Evolutionary conservation across 1,284 basidiomycete species (phyloP).

Genomic region (Stygiomarasmius scandens): DNA sequence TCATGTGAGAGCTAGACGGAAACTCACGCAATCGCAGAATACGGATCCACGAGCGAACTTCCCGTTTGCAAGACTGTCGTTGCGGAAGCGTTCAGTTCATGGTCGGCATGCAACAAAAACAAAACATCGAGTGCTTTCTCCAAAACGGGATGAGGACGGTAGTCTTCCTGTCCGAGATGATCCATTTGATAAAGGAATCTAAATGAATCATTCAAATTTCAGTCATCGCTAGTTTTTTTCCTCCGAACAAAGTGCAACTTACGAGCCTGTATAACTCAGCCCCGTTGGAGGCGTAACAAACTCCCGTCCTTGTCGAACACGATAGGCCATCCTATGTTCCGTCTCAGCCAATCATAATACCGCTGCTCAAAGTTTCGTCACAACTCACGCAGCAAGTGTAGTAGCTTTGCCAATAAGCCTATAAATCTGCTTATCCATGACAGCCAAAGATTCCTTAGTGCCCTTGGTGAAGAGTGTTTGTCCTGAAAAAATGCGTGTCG

Average conservation of each 20-base stretch:
- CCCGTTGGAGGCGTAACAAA: slow-evolving; percentile 86
- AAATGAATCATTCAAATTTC: neutral
- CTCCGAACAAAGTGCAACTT: slow-evolving; percentile 29
- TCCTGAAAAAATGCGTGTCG: slow-evolving; percentile 42
- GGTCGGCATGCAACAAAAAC: slow-evolving; percentile 87
- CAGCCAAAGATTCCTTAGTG: slow-evolving; percentile 63
- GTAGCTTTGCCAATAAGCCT: slow-evolving; percentile 86
- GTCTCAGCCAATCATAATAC: slow-evolving; percentile 3
- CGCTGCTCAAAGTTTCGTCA: slow-evolving; percentile 1
- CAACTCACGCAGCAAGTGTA: slow-evolving; percentile 77
- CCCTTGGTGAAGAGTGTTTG: slow-evolving; percentile 79
- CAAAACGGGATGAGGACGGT: slow-evolving; percentile 79
- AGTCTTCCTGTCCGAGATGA: slow-evolving; percentile 71
- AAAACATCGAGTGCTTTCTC: slow-evolving; percentile 84
- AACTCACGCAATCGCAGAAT: slow-evolving; percentile 77
- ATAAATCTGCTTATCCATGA: slow-evolving; percentile 91
- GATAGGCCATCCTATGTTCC: slow-evolving; percentile 76
- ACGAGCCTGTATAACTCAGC: slow-evolving; percentile 83
- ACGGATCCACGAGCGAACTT: slow-evolving; percentile 87
- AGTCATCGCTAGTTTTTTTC: neutral
- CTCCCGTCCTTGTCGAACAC: slow-evolving; percentile 83
- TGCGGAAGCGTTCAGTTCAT: slow-evolving; percentile 83
- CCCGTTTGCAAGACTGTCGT: slow-evolving; percentile 85
- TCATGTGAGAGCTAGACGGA: no score
- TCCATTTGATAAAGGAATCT: slow-evolving; percentile 91